Evolutionary conservation across 768 basidiomycete genomes (phyloP), one percentile per base, ranked within the genome.

Genomic region (Boletellus emodensis): DNA sequence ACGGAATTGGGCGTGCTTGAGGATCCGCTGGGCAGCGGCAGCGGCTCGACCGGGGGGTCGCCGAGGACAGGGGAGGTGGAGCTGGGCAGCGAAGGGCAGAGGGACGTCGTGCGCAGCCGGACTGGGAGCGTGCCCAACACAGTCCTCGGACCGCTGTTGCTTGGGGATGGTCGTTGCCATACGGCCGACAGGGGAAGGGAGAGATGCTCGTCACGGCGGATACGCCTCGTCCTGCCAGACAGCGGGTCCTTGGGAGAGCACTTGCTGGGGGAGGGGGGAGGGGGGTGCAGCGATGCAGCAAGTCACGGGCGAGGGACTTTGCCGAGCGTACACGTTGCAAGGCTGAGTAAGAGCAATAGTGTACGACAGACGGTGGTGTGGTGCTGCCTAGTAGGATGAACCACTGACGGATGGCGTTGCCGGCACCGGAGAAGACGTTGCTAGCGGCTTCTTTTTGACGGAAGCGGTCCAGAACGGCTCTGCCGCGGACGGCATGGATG

Each of bases 391-490:
- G n/a, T n/a, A n/a, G n/a, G n/a, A n/a, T 51, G 57, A 10, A 17
- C 34, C 42, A 57, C 39, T 14, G 50, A 43, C n/a, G 45, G 41
- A 14, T 34, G 28, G 18, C 40, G n/a, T n/a, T 48, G 14, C 36
- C 34, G n/a, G 53, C 15, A 30, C 37, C 33, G 4, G 52, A 35
- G 9, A 24, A 20, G 10, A 33, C 34, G 8, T 11, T 7, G 3
- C 15, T n/a, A 24, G 52, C 22, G 6, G 59, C 63, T 46, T 59
- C 63, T 3, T 47, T 44, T 22, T n/a, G n/a, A 65, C 56, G 17
- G 63, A 67, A 40, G 46, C 6, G 1, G 45, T 59, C 65, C 67
- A 65, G 3, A 69, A 24, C 32, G 20, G 53, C 15, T 32, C 24
- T 61, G 20, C 67, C 63, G 32, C 51, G 56, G 22, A 61, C 44